Percentiles rank a stretch among this genome's conserved stretches.
phyloP scores from a whole-genome alignment of 768 basidiomycete species.

The Gloeophyllum trabeum region DNA sequence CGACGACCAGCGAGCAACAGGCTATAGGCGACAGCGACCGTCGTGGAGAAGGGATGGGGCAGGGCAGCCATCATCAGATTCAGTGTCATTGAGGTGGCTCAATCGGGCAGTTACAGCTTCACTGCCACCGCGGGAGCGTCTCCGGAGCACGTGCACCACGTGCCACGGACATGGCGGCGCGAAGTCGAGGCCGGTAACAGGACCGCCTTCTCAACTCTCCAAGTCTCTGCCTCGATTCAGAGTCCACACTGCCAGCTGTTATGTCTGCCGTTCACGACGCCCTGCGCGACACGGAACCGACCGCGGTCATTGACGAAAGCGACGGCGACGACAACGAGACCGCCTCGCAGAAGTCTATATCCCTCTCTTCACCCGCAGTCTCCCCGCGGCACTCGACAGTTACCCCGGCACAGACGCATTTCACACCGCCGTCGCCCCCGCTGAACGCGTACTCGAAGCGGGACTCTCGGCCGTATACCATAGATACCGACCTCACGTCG shows the following conservation, averaged over 20 bases:
- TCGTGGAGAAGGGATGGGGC: too few relatives aligned
- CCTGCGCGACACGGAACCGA: neutral
- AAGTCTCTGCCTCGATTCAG: neutral
- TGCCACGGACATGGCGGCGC: too few relatives aligned
- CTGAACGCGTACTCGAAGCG: constrained; percentile 24
- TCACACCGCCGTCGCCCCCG: constrained; percentile 13
- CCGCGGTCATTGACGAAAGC: constrained; percentile 20
- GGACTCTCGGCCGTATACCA: constrained; percentile 31
- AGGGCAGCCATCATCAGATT: too few relatives aligned
- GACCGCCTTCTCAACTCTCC: neutral
- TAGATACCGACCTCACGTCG: constrained; percentile 40
- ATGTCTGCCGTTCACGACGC: neutral
- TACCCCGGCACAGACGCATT: constrained; percentile 9
- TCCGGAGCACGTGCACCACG: too few relatives aligned
- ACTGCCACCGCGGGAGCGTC: too few relatives aligned
- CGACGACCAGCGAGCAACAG: too few relatives aligned
- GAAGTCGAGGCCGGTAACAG: too few relatives aligned
- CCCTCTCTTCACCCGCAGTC: constrained; percentile 51
- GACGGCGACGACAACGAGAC: constrained; percentile 63
- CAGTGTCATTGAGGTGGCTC: too few relatives aligned
- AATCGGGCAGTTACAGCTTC: too few relatives aligned
- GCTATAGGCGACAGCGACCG: too few relatives aligned
- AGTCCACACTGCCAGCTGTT: too few relatives aligned
- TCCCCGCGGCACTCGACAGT: constrained; percentile 34
- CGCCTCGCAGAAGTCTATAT: constrained; percentile 69